A percentile compares a stretch with the other conserved stretches of the same genome.
phyloP scores from a whole-genome alignment of 331 rosid species.

The Telfairia occidentalis region DNA sequence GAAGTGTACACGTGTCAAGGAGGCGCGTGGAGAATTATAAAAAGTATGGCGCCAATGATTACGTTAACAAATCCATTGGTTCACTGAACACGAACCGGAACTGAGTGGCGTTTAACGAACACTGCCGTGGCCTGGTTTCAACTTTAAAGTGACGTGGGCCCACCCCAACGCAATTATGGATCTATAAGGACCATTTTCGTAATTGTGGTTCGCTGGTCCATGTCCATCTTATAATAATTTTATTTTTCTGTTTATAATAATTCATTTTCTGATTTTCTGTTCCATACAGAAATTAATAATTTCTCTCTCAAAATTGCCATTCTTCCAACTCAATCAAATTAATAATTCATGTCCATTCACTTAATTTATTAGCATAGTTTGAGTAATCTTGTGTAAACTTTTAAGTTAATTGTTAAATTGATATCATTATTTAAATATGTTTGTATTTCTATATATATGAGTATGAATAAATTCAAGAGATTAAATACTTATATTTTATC shows the following conservation, averaged over 20 bases:
- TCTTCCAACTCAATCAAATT: background rate
- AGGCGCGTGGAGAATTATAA: background rate
- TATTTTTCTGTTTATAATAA: background rate
- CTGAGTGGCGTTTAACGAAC: background rate
- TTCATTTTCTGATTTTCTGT: background rate
- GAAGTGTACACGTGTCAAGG: background rate
- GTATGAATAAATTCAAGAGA: too few relatives aligned
- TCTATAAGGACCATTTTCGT: background rate
- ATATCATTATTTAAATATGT: too few relatives aligned
- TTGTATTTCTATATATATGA: too few relatives aligned
- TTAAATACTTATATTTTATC: too few relatives aligned
- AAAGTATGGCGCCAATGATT: background rate
- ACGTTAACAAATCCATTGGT: background rate
- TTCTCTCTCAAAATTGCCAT: background rate
- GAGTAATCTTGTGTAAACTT: too few relatives aligned
- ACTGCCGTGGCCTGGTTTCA: background rate
- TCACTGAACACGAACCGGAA: slow-evolving; percentile 5
- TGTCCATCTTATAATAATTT: background rate
- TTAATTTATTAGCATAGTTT: too few relatives aligned
- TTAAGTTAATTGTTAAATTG: too few relatives aligned
- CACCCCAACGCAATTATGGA: background rate
- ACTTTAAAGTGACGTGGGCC: background rate
- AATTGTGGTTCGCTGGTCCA: background rate
- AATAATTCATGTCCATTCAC: background rate
- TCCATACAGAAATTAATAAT: background rate